phyloP scores from a whole-genome alignment of 345 rosid species.

The Eucalyptus erythrocorys region DNA sequence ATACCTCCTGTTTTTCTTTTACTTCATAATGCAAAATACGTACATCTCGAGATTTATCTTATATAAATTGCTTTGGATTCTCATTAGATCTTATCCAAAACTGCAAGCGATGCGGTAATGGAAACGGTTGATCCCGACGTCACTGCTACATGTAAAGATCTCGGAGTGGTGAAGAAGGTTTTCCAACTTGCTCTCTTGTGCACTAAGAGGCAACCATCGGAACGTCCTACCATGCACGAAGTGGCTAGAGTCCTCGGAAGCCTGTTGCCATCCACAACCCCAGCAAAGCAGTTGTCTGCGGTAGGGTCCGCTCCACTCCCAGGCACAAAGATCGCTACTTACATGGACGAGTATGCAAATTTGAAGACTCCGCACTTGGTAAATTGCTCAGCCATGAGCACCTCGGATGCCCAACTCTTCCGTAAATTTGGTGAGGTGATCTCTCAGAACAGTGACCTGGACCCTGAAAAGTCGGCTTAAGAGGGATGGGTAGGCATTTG shows the following conservation, averaged over 20 bases:
- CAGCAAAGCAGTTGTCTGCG: constrained; percentile 31
- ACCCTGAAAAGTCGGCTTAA: neutral
- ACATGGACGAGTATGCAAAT: constrained; percentile 80
- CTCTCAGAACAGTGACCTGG: constrained; percentile 52
- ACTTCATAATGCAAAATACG: neutral
- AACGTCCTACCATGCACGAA: constrained; percentile 90
- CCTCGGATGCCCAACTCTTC: constrained; percentile 91
- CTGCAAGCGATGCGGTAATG: constrained; percentile 78
- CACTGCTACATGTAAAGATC: constrained; percentile 64
- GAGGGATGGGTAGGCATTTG: neutral
- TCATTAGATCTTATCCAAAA: constrained; percentile 66
- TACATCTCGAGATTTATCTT: neutral
- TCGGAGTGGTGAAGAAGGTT: constrained; percentile 72
- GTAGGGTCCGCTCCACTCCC: constrained; percentile 6
- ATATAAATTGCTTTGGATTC: neutral
- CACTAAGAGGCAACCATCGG: constrained; percentile 69
- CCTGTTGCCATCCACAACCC: constrained; percentile 24
- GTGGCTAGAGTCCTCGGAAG: constrained; percentile 70
- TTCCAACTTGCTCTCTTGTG: constrained; percentile 86
- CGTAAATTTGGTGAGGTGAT: constrained; percentile 89
- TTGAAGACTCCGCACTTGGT: constrained; percentile 76
- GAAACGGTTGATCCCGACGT: constrained; percentile 78
- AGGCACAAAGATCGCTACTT: constrained; percentile 35
- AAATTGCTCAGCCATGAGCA: constrained; percentile 86
- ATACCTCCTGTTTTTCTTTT: neutral